Conservation (phyloP, 192 early-diverging fungal genomes). For the Thamnidium elegans region DNA sequence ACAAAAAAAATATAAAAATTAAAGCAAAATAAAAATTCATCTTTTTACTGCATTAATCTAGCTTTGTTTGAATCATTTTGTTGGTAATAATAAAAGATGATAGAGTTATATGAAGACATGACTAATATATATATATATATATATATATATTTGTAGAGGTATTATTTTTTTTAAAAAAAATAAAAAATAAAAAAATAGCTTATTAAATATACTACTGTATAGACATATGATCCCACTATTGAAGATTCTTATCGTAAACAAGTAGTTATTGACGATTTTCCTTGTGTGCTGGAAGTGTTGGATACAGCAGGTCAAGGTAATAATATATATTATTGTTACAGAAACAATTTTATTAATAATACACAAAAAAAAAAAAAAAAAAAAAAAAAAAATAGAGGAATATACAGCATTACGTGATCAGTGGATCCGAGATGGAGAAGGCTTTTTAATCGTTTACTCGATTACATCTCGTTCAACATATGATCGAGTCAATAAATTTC, state of each 20-base stretch:
- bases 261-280: conserved; percentile 93
- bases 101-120: not conserved
- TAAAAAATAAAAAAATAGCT: no score
- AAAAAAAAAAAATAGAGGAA: conserved; percentile 61
- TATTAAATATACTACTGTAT: not conserved
- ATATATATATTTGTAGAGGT: conserved; percentile 24
- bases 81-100: conserved; percentile 26
- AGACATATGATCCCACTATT: conserved; percentile 97
- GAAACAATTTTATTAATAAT: conserved; percentile 4
- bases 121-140: no score
- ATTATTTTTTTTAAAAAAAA: not conserved
- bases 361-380: no score
- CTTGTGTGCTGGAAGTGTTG: conserved; percentile 94
- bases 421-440: conserved; percentile 77
- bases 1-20: not conserved
- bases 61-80: conserved; percentile 46
- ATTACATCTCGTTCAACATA: conserved; percentile 81
- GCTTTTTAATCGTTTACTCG: conserved; percentile 82
- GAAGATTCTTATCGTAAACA: conserved; percentile 98
- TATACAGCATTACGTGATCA: conserved; percentile 76
- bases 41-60: conserved; percentile 13
- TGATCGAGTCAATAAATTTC: conserved; percentile 75
- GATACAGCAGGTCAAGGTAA: conserved; percentile 88
- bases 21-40: not conserved
- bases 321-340: not conserved